Evolutionary conservation across 1,139 yeast genomes (phyloP).

Genomic region (Casaregolazyma lundiana): DNA sequence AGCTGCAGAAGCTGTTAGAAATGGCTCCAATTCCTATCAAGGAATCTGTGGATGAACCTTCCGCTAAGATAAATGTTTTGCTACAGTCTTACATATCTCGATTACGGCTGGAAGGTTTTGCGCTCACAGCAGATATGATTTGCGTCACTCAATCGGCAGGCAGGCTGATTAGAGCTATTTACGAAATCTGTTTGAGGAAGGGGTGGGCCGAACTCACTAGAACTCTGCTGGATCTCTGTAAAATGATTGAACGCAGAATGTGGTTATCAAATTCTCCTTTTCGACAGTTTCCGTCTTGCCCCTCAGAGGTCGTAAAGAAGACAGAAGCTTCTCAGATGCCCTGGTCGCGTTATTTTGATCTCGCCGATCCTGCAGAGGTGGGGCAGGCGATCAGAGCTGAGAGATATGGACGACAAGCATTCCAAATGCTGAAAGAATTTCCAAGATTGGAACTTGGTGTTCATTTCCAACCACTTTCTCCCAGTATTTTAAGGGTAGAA

Average conservation of each 20-base stretch:
- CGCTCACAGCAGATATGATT: slow-evolving; percentile 88
- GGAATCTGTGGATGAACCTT: slow-evolving; percentile 65
- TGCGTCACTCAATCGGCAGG: slow-evolving; percentile 93
- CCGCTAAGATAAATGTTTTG: slow-evolving; percentile 74
- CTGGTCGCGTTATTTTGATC: slow-evolving; percentile 69
- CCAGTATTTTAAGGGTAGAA: slow-evolving; percentile 59
- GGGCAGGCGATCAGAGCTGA: slow-evolving; percentile 78
- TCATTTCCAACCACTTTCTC: slow-evolving; percentile 71
- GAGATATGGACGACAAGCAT: slow-evolving; percentile 58
- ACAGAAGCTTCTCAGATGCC: slow-evolving; percentile 82
- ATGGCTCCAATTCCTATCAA: slow-evolving; percentile 83
- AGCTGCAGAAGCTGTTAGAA: slow-evolving; percentile 63
- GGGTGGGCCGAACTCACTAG: slow-evolving; percentile 69
- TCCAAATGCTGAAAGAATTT: slow-evolving; percentile 61
- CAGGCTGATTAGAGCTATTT: slow-evolving; percentile 77
- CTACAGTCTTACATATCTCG: slow-evolving; percentile 82
- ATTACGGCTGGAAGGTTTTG: slow-evolving; percentile 77
- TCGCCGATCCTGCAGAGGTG: slow-evolving; percentile 63
- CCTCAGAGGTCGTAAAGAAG: slow-evolving; percentile 62
- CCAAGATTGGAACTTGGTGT: slow-evolving; percentile 61
- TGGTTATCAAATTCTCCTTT: slow-evolving; percentile 88
- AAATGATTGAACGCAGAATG: slow-evolving; percentile 73
- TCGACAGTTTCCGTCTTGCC: slow-evolving; percentile 70
- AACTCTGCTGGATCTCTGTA: slow-evolving; percentile 58
- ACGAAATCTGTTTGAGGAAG: slow-evolving; percentile 67